Base-by-base conservation (phyloP, 495 filamentous ascomycete genomes). In the Pseudotulostoma volvatum region DNA sequence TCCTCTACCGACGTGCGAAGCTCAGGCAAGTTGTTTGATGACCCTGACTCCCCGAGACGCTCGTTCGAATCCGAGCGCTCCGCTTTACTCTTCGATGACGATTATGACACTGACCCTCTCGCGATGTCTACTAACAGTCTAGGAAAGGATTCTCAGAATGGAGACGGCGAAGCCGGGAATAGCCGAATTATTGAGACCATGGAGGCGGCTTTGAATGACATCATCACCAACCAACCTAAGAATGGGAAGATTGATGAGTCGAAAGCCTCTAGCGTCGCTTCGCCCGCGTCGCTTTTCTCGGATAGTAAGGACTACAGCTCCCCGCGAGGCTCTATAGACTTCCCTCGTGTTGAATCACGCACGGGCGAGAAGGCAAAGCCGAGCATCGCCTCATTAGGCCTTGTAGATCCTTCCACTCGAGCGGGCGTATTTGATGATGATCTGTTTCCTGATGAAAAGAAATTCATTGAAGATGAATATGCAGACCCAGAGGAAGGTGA, bases 401-500 rank as follows among this genome's bases (percentile, higher is more conserved):
- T 99, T 9, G 79, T 99, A 2, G 85, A 77, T 39, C 71, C 77
- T 11, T 80, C 78, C 15, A 77, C 76, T 9, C 75, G 83, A 3
- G 81, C 79, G 38, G 84, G 87, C 7, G 90, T 94, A 3, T 95
- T 99, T 57, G 82, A 94, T 45, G 80, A 94, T 46, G 87, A 95
- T 49, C 73, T 99, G 15, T 96, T 94, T 51, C 77, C 76, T 9
- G 90, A 96, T 39, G 86, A 93, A 51, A 76, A 86, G 46, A 84
- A 79, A 43, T 86, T 83, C 45, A 65, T 82, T 11, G 79, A 86
- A 36, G 87, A 93, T 47, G 86, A 93, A 51, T 74, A 77, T 25
- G 81, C 84, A 39, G 84, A 87, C 43, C 65, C 68, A 4, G 73
- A 81, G 9, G 67, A 73, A 9, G 74, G 69, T 9, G 55, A 64